Conservation (phyloP, 2,329 filamentous ascomycete species). For the Hymenoscyphus linearis region DNA sequence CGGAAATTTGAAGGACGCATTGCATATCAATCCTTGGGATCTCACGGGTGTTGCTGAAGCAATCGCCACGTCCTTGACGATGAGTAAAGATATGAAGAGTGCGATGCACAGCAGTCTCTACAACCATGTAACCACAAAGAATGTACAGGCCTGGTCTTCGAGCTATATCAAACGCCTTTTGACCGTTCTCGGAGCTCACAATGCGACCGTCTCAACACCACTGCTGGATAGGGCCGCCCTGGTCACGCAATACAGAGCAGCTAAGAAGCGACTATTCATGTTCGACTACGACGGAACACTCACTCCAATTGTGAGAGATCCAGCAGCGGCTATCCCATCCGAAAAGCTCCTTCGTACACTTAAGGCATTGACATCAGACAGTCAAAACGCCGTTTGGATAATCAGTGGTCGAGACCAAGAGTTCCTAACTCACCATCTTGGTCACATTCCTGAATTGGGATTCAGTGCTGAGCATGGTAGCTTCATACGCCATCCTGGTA, state of each 20-base stretch:
- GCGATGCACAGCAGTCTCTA: conserved; percentile 72
- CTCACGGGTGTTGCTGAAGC: conserved; percentile 75
- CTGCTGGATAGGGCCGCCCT: conserved; percentile 71
- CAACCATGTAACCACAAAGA: conserved; percentile 77
- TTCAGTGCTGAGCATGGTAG: conserved; percentile 96
- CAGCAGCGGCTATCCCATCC: conserved; percentile 81
- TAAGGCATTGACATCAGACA: conserved; percentile 72
- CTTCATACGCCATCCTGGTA: conserved; percentile 79
- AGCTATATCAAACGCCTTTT: conserved; percentile 75
- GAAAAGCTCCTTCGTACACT: conserved; percentile 76
- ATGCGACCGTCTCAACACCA: conserved; percentile 72
- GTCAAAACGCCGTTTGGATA: conserved; percentile 91
- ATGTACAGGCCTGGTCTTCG: conserved; percentile 79
- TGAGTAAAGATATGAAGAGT: conserved; percentile 61
- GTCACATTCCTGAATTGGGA: conserved; percentile 84
- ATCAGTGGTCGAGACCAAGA: conserved; percentile 92
- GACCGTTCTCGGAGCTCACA: conserved; percentile 72
- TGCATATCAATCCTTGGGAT: conserved; percentile 97
- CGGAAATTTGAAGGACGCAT: conserved; percentile 75
- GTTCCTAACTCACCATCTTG: conserved; percentile 85
- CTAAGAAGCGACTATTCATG: conserved; percentile 85
- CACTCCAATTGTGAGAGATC: conserved; percentile 90
- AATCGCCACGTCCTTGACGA: conserved; percentile 75
- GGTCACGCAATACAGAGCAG: conserved; percentile 66
- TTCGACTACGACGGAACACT: conserved; percentile 98